A percentile compares a stretch with the other conserved stretches of the same genome.
Evolutionary conservation across 2,329 filamentous ascomycete species (phyloP).

Genomic region (Corynespora cassiicola): DNA sequence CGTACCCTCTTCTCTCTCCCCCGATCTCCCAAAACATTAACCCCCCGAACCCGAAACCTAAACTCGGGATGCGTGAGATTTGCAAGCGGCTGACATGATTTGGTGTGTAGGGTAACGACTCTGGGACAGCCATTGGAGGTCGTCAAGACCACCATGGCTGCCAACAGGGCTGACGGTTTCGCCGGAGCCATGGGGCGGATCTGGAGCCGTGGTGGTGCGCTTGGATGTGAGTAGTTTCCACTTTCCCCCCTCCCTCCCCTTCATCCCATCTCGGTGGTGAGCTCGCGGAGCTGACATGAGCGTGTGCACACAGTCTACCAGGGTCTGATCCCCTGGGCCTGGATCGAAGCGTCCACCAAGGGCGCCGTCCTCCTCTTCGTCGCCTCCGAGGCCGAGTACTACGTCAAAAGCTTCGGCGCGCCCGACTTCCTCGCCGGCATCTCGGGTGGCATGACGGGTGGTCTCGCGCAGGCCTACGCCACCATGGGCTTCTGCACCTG

Average conservation of each 20-base stretch:
- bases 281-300: no score
- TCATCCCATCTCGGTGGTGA: neutral
- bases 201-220: constrained; percentile 90
- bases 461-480: constrained; percentile 96
- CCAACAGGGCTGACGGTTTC: constrained; percentile 91
- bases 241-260: constrained; percentile 3
- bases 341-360: constrained; percentile 99
- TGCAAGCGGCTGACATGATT: constrained; percentile 19
- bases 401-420: constrained; percentile 82
- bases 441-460: constrained; percentile 87
- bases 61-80: no score
- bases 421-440: constrained; percentile 90
- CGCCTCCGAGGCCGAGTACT: constrained; percentile 96
- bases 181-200: constrained; percentile 80
- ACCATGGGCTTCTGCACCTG: constrained; percentile 99
- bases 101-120: constrained; percentile 65
- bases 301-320: constrained; percentile 99
- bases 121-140: constrained; percentile 88
- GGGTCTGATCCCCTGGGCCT: constrained; percentile 92
- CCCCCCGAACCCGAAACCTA: no score
- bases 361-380: constrained; percentile 99
- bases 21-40: no score
- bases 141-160: constrained; percentile 99
- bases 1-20: no score
- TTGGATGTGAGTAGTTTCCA: constrained; percentile 78